phyloP scores from a whole-genome alignment of 176 grass and related monocot genomes.

The Ananas comosus region DNA sequence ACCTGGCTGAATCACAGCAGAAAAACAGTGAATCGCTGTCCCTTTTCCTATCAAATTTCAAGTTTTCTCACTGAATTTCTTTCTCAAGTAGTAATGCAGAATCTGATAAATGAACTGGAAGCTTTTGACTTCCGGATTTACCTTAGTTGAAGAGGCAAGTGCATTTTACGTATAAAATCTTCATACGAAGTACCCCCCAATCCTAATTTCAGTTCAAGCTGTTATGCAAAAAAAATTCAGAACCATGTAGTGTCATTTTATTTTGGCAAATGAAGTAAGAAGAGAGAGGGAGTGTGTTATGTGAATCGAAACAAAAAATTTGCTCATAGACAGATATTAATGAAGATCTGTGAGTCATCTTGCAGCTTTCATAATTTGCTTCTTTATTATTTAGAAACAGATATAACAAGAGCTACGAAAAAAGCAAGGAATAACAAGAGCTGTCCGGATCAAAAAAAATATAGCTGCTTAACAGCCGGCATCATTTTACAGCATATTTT shows the following conservation, averaged over 20 bases:
- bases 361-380: background rate
- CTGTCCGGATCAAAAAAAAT: too few species aligned
- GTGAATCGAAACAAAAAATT: too few species aligned
- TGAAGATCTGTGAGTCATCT: background rate
- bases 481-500: too few species aligned
- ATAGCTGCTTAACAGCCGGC: too few species aligned
- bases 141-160: slow-evolving; percentile 92
- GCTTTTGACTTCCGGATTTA: slow-evolving; percentile 1
- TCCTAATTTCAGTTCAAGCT: slow-evolving; percentile 95
- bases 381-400: too few species aligned
- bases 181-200: slow-evolving; percentile 87
- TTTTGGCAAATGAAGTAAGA: background rate
- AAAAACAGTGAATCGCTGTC: background rate
- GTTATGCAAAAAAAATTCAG: slow-evolving; percentile 5
- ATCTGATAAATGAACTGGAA: background rate
- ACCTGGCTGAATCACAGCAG: slow-evolving; percentile 53
- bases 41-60: background rate
- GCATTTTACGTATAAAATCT: slow-evolving; percentile 76
- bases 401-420: too few species aligned
- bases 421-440: too few species aligned
- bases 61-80: too few species aligned
- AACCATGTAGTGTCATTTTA: background rate
- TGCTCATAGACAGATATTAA: background rate
- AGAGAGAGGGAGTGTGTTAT: background rate
- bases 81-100: too few species aligned